Base-by-base conservation (phyloP, 1,284 basidiomycete genomes). In the Ustilago loliicola region DNA sequence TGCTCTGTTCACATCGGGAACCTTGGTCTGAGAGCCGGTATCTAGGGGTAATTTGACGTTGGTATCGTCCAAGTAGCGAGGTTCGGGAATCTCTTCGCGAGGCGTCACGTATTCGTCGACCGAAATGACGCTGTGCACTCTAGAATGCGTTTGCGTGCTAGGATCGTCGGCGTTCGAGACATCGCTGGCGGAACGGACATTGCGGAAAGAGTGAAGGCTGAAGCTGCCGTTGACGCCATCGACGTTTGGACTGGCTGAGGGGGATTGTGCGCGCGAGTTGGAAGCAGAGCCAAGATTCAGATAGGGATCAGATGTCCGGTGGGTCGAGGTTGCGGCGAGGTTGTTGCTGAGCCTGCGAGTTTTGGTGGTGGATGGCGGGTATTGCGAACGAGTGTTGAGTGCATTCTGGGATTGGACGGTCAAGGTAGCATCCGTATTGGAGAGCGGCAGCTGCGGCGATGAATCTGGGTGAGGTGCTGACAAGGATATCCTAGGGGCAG, bases 131-230 rank as follows among this genome's bases (percentile, higher is more conserved):
- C 72, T 76, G 34, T 75, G 68, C 6, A 71, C 69, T 29, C 77
- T 59, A 15, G 69, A 72, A 32, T 79, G 65, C 5, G 42, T 21
- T 30, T 53, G 65, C 21, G 9, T 23, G 57, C 53, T 40, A 8
- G 50, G 50, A 9, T 72, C 69, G 29, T 74, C 66, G 48, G 59
- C 32, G 23, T 42, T 36, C 0, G 72, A 79, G 3, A 57, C 72
- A 25, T 79, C 77, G 63, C 72, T 79, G 27, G 50, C 34, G 11
- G 72, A 75, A 21, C 77, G 65, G 25, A 79, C 66, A 54, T 79
- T 79, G 63, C 72, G 72, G 61, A 79, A 79, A 0, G 77, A 75
- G 53, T 75, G 77, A 19, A 79, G 56, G 25, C 54, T 79, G 66
- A 79, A 79, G 55, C 67, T 75, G 23, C 63, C 61, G 40, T 52